Evolutionary conservation across 805 yeast genomes (phyloP).

Genomic region (Candida mattraensis): DNA sequence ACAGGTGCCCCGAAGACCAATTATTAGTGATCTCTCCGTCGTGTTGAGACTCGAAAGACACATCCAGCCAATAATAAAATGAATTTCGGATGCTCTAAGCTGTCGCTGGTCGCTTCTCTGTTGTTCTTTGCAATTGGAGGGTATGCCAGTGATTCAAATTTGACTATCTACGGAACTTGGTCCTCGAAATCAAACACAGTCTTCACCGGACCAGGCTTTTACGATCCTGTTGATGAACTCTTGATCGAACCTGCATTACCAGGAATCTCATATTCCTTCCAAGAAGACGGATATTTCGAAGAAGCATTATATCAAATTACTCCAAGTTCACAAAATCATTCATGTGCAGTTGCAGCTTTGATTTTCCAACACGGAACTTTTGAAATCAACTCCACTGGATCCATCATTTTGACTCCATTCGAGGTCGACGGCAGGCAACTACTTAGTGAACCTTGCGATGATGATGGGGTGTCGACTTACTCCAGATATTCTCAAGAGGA

Average conservation of each 20-base stretch:
- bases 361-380: constrained; percentile 91
- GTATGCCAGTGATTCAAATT: constrained; percentile 5
- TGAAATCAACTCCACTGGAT: constrained; percentile 59
- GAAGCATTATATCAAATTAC: constrained; percentile 82
- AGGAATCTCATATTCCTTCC: constrained; percentile 90
- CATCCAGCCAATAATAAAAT: no score
- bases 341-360: constrained; percentile 80
- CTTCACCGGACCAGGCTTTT: constrained; percentile 95
- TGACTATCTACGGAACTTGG: constrained; percentile 85
- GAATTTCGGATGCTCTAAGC: no score
- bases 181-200: constrained; percentile 89
- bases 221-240: constrained; percentile 93
- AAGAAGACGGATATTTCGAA: constrained; percentile 88
- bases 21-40: no score
- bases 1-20: no score
- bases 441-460: constrained; percentile 83
- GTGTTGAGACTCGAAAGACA: no score
- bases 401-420: constrained; percentile 69
- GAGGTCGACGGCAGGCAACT: constrained; percentile 91
- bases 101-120: constrained; percentile 2
- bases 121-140: constrained; percentile 3
- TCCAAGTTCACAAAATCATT: constrained; percentile 69
- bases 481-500: constrained; percentile 71
- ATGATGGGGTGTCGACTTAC: constrained; percentile 58
- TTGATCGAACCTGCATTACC: constrained; percentile 95